phyloP scores from a whole-genome alignment of 2,329 filamentous ascomycete genomes.

The Xylaria sp. region DNA sequence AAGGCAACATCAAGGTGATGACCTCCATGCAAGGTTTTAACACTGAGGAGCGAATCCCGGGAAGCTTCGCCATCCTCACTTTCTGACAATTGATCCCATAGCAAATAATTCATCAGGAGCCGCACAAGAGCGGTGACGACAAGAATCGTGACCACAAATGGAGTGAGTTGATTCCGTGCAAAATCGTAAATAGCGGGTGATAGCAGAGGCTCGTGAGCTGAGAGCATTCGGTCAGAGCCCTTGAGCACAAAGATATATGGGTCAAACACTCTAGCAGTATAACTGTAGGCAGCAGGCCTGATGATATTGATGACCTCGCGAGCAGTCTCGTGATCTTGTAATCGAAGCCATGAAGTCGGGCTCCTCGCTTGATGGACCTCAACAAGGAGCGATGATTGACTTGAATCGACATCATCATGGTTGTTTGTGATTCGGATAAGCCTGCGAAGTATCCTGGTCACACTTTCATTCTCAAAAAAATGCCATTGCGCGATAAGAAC shows the following conservation, averaged over 20 bases:
- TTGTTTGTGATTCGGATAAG: constrained; percentile 49
- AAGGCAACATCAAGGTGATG: constrained; percentile 77
- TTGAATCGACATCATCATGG: constrained; percentile 41
- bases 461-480: constrained; percentile 72
- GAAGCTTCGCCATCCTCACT: constrained; percentile 57
- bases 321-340: constrained; percentile 83
- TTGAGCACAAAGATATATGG: constrained; percentile 78
- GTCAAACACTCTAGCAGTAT: constrained; percentile 78
- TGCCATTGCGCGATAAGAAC: constrained; percentile 80
- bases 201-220: constrained; percentile 60
- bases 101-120: constrained; percentile 77
- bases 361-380: constrained; percentile 78
- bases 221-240: constrained; percentile 72
- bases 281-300: constrained; percentile 76
- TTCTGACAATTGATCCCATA: constrained; percentile 70
- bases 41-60: constrained; percentile 64
- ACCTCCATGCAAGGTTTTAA: constrained; percentile 69
- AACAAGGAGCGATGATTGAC: constrained; percentile 59
- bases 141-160: constrained; percentile 71
- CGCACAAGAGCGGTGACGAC: constrained; percentile 72
- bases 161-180: constrained; percentile 65
- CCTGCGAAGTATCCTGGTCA: constrained; percentile 51
- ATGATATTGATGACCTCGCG: constrained; percentile 80
- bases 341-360: constrained; percentile 78
- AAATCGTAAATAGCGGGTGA: constrained; percentile 74